Percentiles rank a stretch among this genome's conserved stretches.
Evolutionary conservation across 2,329 filamentous ascomycete genomes (phyloP).

Genomic region (Zopfia rhizophila): DNA sequence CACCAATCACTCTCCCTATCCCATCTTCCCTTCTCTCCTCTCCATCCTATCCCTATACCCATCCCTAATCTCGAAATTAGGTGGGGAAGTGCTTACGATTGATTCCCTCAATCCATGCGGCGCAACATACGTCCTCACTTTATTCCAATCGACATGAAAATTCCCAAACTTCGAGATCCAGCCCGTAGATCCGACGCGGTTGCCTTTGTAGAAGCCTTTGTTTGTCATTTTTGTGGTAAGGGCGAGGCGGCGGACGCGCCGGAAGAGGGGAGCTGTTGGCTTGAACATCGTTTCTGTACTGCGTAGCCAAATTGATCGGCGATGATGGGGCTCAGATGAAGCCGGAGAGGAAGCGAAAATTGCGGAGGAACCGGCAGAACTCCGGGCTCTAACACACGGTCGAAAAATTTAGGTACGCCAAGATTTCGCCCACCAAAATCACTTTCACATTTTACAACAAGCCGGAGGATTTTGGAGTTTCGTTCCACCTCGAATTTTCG

Average conservation of each 20-base stretch:
- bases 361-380: constrained; percentile 23
- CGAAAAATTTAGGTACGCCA: constrained; percentile 15
- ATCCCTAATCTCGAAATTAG: not conserved
- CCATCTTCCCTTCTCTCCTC: not conserved
- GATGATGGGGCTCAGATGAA: not conserved
- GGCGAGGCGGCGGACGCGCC: constrained; percentile 76
- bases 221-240: constrained; percentile 94
- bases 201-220: constrained; percentile 98
- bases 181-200: constrained; percentile 87
- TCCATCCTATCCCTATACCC: not conserved
- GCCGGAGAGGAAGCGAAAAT: constrained; percentile 29
- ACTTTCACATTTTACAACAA: no score
- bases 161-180: constrained; percentile 83
- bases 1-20: constrained; percentile 24
- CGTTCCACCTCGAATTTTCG: no score
- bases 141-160: constrained; percentile 84
- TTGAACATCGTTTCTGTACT: constrained; percentile 62
- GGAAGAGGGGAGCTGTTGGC: constrained; percentile 73
- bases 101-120: constrained; percentile 75
- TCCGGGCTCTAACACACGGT: not conserved
- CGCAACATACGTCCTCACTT: constrained; percentile 90
- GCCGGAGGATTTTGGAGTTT: no score
- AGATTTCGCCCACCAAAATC: constrained; percentile 27
- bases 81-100: constrained; percentile 66
- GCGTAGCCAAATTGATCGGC: not conserved